Percentiles rank a stretch among this genome's conserved stretches.
Evolutionary conservation across 139 green algal species (phyloP).

Genomic region (Ettlia oleoabundans): DNA sequence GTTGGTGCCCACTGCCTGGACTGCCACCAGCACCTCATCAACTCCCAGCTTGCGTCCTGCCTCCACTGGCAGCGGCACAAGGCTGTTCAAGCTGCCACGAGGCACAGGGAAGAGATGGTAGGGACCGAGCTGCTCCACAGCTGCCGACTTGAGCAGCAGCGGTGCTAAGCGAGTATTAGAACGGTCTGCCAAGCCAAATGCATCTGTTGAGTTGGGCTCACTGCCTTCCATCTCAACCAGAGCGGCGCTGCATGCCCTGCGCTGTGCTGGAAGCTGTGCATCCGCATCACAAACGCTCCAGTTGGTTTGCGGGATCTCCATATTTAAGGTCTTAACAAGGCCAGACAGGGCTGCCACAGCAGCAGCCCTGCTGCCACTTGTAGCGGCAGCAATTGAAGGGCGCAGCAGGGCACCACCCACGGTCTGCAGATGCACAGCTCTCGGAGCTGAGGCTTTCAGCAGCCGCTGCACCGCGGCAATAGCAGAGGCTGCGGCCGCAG

Average conservation of each 20-base stretch:
- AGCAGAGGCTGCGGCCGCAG: slow-evolving; percentile 11
- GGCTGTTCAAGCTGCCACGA: slow-evolving; percentile 62
- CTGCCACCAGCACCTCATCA: slow-evolving; percentile 46
- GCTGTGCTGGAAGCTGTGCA: background rate
- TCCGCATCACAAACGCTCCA: slow-evolving; percentile 36
- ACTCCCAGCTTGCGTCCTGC: background rate
- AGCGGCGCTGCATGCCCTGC: background rate
- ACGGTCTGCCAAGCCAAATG: slow-evolving; percentile 4
- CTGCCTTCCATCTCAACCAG: background rate
- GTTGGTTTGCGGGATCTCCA: slow-evolving; percentile 27
- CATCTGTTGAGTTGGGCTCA: background rate
- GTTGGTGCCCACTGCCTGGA: slow-evolving; percentile 66
- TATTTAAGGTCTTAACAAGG: slow-evolving; percentile 30
- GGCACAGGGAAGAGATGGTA: slow-evolving; percentile 49
- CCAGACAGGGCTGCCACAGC: slow-evolving; percentile 17
- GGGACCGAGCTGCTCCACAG: slow-evolving; percentile 28
- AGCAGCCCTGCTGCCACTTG: background rate
- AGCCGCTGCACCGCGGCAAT: slow-evolving; percentile 41
- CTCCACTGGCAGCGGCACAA: slow-evolving; percentile 54
- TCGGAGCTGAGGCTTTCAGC: background rate
- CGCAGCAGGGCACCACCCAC: slow-evolving; percentile 20
- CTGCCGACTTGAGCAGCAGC: slow-evolving; percentile 20
- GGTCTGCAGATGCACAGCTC: slow-evolving; percentile 22
- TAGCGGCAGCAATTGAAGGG: background rate
- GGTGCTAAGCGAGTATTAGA: background rate